Evolutionary conservation across 108 stramenopile species (phyloP).

Genomic region (Fragilaria radians): DNA sequence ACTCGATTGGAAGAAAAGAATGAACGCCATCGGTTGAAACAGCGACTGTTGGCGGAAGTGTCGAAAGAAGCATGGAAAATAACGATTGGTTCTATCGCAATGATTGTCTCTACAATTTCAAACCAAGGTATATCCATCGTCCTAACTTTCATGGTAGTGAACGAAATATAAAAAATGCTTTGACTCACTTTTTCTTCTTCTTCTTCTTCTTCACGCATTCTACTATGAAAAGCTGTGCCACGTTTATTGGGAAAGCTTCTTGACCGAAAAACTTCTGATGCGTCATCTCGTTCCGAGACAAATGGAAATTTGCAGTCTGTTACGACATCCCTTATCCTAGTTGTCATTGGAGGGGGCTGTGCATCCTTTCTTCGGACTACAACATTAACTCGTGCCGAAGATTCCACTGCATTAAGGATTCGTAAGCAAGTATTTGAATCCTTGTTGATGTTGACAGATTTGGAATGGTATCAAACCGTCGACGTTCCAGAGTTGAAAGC

Average conservation of each 20-base stretch:
- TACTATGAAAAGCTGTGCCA: slow-evolving; percentile 56
- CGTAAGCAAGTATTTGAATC: slow-evolving; percentile 44
- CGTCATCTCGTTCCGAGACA: slow-evolving; percentile 5
- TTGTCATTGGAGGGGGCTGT: slow-evolving; percentile 70
- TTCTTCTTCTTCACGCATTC: no score
- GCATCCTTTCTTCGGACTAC: slow-evolving; percentile 72
- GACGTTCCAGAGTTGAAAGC: slow-evolving; percentile 1
- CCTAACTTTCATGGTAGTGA: not conserved
- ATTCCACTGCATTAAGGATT: slow-evolving; percentile 62
- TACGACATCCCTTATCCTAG: slow-evolving; percentile 15
- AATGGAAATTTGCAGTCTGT: not conserved
- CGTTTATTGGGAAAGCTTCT: slow-evolving; percentile 59
- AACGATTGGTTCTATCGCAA: slow-evolving; percentile 58
- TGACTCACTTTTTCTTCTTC: not conserved
- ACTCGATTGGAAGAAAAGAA: slow-evolving; percentile 7
- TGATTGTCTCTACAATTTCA: slow-evolving; percentile 58
- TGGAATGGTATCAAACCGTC: slow-evolving; percentile 73
- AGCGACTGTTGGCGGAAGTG: slow-evolving; percentile 34
- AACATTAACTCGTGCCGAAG: slow-evolving; percentile 61
- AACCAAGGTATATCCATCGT: slow-evolving; percentile 52
- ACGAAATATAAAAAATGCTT: not conserved
- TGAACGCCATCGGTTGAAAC: slow-evolving; percentile 26
- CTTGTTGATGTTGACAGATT: slow-evolving; percentile 43
- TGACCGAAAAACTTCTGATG: slow-evolving; percentile 45
- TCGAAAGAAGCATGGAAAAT: slow-evolving; percentile 42